Evolutionary conservation across 2,329 filamentous ascomycete genomes (phyloP).

Genomic region (Huntiella bhutanensis): DNA sequence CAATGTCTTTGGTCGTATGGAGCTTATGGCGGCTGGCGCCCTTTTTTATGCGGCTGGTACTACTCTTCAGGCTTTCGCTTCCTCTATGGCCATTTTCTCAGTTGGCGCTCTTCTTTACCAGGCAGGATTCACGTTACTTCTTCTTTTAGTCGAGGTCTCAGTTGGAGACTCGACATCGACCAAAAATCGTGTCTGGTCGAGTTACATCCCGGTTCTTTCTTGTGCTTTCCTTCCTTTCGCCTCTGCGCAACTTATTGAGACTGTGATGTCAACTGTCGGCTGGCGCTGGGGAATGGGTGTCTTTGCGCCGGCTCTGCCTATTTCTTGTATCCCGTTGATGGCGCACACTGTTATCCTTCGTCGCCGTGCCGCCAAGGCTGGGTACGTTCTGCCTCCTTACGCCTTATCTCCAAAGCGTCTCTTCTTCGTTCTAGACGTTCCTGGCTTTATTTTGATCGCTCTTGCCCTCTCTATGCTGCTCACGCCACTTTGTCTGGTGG

Average conservation of each 20-base stretch:
- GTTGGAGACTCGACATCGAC: slow-evolving; percentile 45
- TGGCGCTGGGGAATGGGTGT: slow-evolving; percentile 27
- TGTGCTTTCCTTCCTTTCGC: slow-evolving; percentile 49
- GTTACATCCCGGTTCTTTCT: slow-evolving; percentile 39
- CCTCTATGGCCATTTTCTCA: slow-evolving; percentile 30
- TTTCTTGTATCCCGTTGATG: too few species aligned
- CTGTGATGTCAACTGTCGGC: slow-evolving; percentile 46
- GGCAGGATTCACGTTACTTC: slow-evolving; percentile 42
- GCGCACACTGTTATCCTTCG: slow-evolving; percentile 21
- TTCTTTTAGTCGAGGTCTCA: slow-evolving; percentile 44
- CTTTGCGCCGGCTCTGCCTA: slow-evolving; percentile 24
- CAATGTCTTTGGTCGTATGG: slow-evolving; percentile 43
- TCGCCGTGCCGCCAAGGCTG: slow-evolving; percentile 26
- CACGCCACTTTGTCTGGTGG: too few species aligned
- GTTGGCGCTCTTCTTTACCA: slow-evolving; percentile 41
- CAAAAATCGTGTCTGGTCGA: slow-evolving; percentile 42
- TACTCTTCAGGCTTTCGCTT: slow-evolving; percentile 33
- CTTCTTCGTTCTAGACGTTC: slow-evolving; percentile 26
- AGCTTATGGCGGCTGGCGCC: slow-evolving; percentile 35
- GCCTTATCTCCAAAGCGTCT: slow-evolving; percentile 27
- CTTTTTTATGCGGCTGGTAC: slow-evolving; percentile 41
- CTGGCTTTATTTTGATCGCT: slow-evolving; percentile 14
- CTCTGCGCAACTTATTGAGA: slow-evolving; percentile 32
- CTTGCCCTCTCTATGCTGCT: too few species aligned
- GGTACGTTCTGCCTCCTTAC: slow-evolving; percentile 26